These are phyloP conservation scores for Lyophyllum shimeji DNA, from an alignment of 768 basidiomycete genomes.

Conservation along the genomic window DNA sequence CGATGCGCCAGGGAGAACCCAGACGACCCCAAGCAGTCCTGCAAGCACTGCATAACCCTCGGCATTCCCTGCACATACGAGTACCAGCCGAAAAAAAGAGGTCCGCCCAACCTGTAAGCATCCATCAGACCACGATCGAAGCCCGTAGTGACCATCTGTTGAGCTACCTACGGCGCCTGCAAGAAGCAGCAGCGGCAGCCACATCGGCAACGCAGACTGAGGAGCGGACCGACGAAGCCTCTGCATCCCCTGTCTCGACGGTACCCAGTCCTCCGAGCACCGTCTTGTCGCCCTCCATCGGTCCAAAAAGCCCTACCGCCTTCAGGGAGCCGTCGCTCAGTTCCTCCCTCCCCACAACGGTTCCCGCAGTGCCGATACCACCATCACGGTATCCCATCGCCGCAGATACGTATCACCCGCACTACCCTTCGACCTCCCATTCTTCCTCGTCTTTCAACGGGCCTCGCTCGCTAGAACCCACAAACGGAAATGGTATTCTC, in stretches of 20 bases:
- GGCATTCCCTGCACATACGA: slow-evolving; percentile 87
- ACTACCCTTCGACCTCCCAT: slow-evolving; percentile 42
- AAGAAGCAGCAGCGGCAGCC: slow-evolving; percentile 75
- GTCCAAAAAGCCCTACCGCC: slow-evolving; percentile 43
- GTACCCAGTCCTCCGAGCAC: slow-evolving; percentile 49
- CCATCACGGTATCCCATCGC: slow-evolving; percentile 73
- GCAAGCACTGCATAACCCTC: slow-evolving; percentile 85
- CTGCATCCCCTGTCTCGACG: slow-evolving; percentile 46
- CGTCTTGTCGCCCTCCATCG: slow-evolving; percentile 44
- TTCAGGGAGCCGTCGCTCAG: slow-evolving; percentile 55
- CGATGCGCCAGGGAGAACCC: slow-evolving; percentile 79
- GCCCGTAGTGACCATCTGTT: slow-evolving; percentile 7
- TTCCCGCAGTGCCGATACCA: slow-evolving; percentile 47
- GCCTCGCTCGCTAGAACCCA: slow-evolving; percentile 36
- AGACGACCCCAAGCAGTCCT: slow-evolving; percentile 73
- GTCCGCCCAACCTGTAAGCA: slow-evolving; percentile 86
- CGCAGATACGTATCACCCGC: slow-evolving; percentile 64
- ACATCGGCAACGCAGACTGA: slow-evolving; percentile 42
- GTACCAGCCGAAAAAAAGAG: slow-evolving; percentile 92
- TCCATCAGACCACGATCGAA: slow-evolving; percentile 1
- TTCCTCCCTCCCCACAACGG: slow-evolving; percentile 30
- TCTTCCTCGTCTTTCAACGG: slow-evolving; percentile 40
- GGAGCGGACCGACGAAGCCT: slow-evolving; percentile 35
- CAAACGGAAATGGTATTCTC: slow-evolving; percentile 30
- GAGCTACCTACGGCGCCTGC: slow-evolving; percentile 78